A percentile compares a stretch with the other conserved stretches of the same genome.
phyloP scores from a whole-genome alignment of 108 stramenopile genomes.

The Skeletonema costatum region DNA sequence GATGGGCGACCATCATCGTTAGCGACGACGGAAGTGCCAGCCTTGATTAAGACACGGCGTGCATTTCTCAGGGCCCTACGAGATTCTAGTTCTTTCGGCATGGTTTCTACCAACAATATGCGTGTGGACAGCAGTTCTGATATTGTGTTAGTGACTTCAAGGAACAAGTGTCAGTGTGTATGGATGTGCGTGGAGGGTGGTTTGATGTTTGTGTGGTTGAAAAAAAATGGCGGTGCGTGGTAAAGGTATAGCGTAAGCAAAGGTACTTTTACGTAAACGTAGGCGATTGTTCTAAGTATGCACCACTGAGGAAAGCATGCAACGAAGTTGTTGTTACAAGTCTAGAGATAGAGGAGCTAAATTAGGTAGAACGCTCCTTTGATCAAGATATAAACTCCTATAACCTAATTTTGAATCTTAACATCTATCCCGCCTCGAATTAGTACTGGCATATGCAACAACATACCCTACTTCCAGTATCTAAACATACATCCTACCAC shows the following conservation, averaged over 20 bases:
- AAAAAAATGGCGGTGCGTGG: too few species aligned
- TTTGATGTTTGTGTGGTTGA: not conserved
- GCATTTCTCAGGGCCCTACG: constrained; percentile 66
- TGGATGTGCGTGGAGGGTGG: not conserved
- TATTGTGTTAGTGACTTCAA: not conserved
- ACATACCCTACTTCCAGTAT: not conserved
- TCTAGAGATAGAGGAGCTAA: too few species aligned
- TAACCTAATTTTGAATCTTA: too few species aligned
- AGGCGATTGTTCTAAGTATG: too few species aligned
- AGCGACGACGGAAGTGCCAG: constrained; percentile 90
- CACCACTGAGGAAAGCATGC: too few species aligned
- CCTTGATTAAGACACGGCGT: constrained; percentile 83
- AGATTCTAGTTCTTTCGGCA: constrained; percentile 30
- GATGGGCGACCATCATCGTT: constrained; percentile 90
- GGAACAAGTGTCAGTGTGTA: not conserved
- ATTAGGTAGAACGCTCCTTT: too few species aligned
- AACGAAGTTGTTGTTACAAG: too few species aligned
- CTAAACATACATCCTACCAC: not conserved
- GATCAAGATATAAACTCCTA: too few species aligned
- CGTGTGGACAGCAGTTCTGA: not conserved
- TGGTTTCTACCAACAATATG: not conserved
- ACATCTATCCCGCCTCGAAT: too few species aligned
- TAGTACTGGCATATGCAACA: too few species aligned
- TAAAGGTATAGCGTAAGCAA: too few species aligned
- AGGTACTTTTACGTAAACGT: too few species aligned